phyloP scores from a whole-genome alignment of 805 yeast genomes.

The Candida taoyuanica region DNA sequence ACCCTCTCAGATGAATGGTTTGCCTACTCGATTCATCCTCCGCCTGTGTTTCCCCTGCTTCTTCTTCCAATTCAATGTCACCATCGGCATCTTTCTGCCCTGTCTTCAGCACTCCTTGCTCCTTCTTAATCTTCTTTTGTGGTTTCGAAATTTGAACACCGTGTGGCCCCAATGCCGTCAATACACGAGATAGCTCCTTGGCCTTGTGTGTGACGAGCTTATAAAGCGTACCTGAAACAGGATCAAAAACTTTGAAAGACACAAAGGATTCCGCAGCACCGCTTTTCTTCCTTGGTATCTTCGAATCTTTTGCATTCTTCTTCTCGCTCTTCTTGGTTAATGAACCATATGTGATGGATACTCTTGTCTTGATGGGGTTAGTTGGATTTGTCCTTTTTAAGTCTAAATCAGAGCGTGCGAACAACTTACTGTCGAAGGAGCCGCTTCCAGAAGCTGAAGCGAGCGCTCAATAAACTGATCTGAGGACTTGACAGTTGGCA shows the following conservation, averaged over 20 bases:
- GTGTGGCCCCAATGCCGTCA: conserved; percentile 70
- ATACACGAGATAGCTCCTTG: conserved; percentile 66
- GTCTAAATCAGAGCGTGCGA: too few relatives aligned
- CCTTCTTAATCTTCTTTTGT: not conserved
- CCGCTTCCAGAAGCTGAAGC: conserved; percentile 13
- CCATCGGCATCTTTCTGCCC: not conserved
- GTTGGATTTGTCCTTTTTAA: too few relatives aligned
- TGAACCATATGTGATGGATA: conserved; percentile 27
- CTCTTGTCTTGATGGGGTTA: conserved; percentile 21
- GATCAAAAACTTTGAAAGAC: conserved; percentile 59
- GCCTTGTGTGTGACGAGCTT: conserved; percentile 50
- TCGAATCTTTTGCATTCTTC: not conserved
- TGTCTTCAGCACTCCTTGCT: not conserved
- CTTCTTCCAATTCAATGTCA: not conserved
- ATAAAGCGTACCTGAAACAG: conserved; percentile 59
- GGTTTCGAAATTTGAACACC: conserved; percentile 35
- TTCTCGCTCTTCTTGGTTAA: conserved; percentile 17
- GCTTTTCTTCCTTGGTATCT: conserved; percentile 8
- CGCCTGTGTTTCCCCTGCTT: not conserved
- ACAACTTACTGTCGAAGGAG: conserved; percentile 23
- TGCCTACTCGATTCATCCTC: not conserved
- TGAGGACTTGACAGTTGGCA: conserved; percentile 20
- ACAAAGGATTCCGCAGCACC: conserved; percentile 19
- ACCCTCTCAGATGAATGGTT: conserved; percentile 17
- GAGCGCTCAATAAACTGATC: conserved; percentile 25